Evolutionary conservation across 169 alveolate species (phyloP), one percentile per base, ranked within the genome.

Genomic region (Plasmodium sp.): DNA sequence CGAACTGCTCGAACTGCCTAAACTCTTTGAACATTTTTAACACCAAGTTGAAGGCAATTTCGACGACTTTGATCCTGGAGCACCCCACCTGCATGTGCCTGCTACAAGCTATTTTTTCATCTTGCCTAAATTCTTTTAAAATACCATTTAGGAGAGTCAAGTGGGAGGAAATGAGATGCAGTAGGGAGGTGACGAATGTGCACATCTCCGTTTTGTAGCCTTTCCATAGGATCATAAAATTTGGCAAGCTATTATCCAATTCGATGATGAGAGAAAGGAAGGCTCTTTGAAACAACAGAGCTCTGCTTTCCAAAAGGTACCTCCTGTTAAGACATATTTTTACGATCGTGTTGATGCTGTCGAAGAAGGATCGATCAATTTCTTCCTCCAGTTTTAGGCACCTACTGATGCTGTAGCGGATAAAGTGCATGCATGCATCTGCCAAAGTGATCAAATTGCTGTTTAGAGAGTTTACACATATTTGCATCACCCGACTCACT

Each of bases 371-470:
- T 9, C 22, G 75, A 71, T 90, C 33, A 36, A 86, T 79, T 71
- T 80, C 94, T 14, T 80, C 94, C 72, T 74, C 72, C 33, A 90
- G 39, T n/a, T 90, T 90, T 16, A 45, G 33, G 48, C 94, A 90
- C 54, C 82, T 90, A 67, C 72, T 67, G 2, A 90, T 80, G 83
- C 91, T 56, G 34, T 90, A 90, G n/a, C 94, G 94, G 45, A 90
- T n/a, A 74, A 90, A 90, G 72, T 90, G 83, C 83, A 90, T 90
- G 36, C 94, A 90, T 45, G 80, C 94, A 90, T 90, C 71, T 22
- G 82, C 81, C 54, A 90, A 22, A 5, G n/a, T 31, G 18, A 81
- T 34, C 58, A 90, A 74, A 39, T 90, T 45, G 6, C 73, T 80
- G 73, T 90, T 90, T 45, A 90, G 51, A 4, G 94, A 90, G 14